A percentile compares a stretch with the other conserved stretches of the same genome.
Conservation (phyloP, 73 alveolate species). For the Breviolum minutum region DNA sequence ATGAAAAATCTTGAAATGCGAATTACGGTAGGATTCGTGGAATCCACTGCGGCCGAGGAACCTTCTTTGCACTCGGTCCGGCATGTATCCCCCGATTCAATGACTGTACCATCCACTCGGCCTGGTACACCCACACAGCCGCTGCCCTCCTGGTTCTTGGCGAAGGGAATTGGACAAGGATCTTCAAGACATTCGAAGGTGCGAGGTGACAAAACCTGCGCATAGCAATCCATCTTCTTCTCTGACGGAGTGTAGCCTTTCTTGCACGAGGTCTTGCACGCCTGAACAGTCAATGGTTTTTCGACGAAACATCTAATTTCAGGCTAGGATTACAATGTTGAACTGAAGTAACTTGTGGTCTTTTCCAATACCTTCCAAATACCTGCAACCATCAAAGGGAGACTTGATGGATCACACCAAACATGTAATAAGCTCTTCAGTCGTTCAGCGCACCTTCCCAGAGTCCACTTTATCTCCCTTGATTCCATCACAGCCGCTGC, state of each 20-base stretch:
- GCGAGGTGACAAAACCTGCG: conserved; percentile 45
- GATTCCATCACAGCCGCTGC: conserved; percentile 66
- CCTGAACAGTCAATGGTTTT: not conserved
- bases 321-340: too few relatives aligned
- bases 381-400: not conserved
- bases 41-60: not conserved
- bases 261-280: conserved; percentile 17
- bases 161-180: conserved; percentile 72
- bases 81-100: conserved; percentile 74
- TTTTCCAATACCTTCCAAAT: too few relatives aligned
- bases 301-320: too few relatives aligned
- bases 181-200: conserved; percentile 43
- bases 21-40: not conserved
- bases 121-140: conserved; percentile 85
- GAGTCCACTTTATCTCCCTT: conserved; percentile 66
- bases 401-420: not conserved
- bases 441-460: conserved; percentile 28
- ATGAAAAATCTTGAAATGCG: not conserved
- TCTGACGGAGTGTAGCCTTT: conserved; percentile 49
- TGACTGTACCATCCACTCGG: conserved; percentile 70
- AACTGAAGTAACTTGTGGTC: too few relatives aligned
- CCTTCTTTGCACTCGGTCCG: conserved; percentile 79
- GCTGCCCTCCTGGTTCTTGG: conserved; percentile 82
- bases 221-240: conserved; percentile 80
- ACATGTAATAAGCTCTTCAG: not conserved